Evolutionary conservation across 306 rosid genomes (phyloP).

Genomic region (Dicorynia guianensis): DNA sequence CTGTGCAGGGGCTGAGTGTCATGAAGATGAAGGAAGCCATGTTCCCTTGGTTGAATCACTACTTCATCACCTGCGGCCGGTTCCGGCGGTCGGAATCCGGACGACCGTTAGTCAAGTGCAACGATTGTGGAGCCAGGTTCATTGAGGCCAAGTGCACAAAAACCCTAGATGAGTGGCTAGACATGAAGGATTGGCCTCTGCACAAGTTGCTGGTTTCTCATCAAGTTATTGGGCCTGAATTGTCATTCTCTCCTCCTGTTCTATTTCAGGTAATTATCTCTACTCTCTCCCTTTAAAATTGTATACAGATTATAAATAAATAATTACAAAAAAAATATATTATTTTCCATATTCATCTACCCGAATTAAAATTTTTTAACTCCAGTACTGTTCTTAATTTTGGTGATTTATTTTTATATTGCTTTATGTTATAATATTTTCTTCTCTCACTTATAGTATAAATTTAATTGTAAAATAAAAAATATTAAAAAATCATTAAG

Average conservation of each 20-base stretch:
- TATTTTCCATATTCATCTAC: too few relatives aligned
- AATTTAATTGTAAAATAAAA: too few relatives aligned
- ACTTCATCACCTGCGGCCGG: constrained; percentile 62
- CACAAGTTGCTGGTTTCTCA: constrained; percentile 60
- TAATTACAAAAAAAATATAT: too few relatives aligned
- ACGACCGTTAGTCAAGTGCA: constrained; percentile 76
- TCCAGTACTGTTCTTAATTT: too few relatives aligned
- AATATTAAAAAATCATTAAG: too few relatives aligned
- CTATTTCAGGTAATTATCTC: constrained; percentile 66
- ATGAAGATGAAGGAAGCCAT: constrained; percentile 53
- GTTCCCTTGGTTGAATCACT: constrained; percentile 47
- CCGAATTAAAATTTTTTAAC: too few relatives aligned
- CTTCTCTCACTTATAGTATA: too few relatives aligned
- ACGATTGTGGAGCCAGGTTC: constrained; percentile 82
- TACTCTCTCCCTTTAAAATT: too few relatives aligned
- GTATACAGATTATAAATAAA: too few relatives aligned
- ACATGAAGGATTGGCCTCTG: constrained; percentile 49
- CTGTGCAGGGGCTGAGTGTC: constrained; percentile 37
- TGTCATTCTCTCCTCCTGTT: constrained; percentile 74
- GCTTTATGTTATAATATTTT: too few relatives aligned
- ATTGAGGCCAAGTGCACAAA: constrained; percentile 65
- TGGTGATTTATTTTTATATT: too few relatives aligned
- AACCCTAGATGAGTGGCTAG: constrained; percentile 69
- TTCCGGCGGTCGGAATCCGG: constrained; percentile 70
- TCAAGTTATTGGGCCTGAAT: constrained; percentile 82